Evolutionary conservation across 306 rosid genomes (phyloP), one percentile per base, ranked within the genome.

Genomic region (Hylodesmum podocarpum): DNA sequence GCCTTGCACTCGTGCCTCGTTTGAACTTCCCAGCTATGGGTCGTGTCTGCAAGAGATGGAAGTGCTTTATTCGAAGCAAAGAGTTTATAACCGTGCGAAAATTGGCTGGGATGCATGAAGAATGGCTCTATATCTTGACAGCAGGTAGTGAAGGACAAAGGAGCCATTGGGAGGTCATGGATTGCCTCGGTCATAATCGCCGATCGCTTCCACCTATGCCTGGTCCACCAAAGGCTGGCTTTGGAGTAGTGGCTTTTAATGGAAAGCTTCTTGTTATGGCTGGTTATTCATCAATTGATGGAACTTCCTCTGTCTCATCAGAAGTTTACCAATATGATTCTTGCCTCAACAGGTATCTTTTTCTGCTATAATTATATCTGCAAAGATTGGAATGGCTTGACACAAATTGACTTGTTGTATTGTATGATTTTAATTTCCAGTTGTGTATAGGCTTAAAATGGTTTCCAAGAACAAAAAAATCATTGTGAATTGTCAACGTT

Each of bases 1-100:
- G 99, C 81, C 97, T 95, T 43, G 97, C 97, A 10, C 97, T 92
- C 11, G 97, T 92, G 80, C 99, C 99, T 47, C 97, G 90, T 40
- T 70, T 93, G 8, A 73, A 78, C 81, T 84, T 86, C 79, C 91
- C 92, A 13, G 77, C 88, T 19, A 88, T 95, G 93, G 89, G 86
- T 6, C 77, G 84, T 66, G 99, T 95, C 34, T 85, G 90, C 77
- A 95, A 89, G 91, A 92, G 78, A 81, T 95, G 99, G 99, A 92
- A 94, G 84, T 65, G 82, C 10, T 95, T 87, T 77, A 81, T 95
- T 85, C 91, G 81, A 80, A 88, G 91, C 90, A 91, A 88, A 71
- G 99, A 95, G 70, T 87, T 95, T 27, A 72, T 88, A 27, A 88
- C 90, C 0, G 96, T 81, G 81, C 64, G 99, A 67, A 83, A 87